Evolutionary conservation across 768 basidiomycete genomes (phyloP), one percentile per base, ranked within the genome.

Genomic region (Pulveroboletus frians): DNA sequence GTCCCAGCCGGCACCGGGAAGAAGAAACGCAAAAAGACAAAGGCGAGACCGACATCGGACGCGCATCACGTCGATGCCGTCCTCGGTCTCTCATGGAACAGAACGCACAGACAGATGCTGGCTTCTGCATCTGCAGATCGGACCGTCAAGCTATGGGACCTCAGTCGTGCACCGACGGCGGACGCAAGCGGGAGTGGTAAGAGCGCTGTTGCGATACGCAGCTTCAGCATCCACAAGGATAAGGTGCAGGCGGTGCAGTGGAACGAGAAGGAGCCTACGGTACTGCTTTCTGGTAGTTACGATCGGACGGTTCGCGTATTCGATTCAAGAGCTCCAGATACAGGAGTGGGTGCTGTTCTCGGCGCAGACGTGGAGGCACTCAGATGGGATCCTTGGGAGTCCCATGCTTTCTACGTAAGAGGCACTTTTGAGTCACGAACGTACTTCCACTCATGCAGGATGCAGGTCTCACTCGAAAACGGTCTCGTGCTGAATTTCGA

Each of bases 101-200:
- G 76, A 48, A 72, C 76, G 3, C 91, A 95, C 61, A 77, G 92
- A n/a, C 91, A 94, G 59, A 73, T 98, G 41, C 76, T 99, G 6
- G 90, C 95, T 0, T 92, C 88, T 40, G 89, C 90, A 3, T 91
- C 88, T 46, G 95, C 96, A 2, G 96, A 99, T 71, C 78, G 83
- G 46, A 98, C 95, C 0, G 92, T 99, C 53, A 99, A 99, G 69
- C 71, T 99, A 23, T 99, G 95, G 96, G 96, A 99, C 72, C 75
- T 99, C 46, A 85, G 77, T 34, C 77, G 90, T 13, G 77, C 82
- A 45, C 79, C 82, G 5, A 74, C 73, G 11, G 70, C 68, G 55
- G 76, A 72, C 35, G 76, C 70, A 10, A 73, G 80, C 45, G 62
- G 74, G 57, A 62, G 61, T 5, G 71, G 72, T n/a, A 67, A 64